phyloP scores from a whole-genome alignment of 176 grass and related monocot species.

The Hsuehochloa calcarea region DNA sequence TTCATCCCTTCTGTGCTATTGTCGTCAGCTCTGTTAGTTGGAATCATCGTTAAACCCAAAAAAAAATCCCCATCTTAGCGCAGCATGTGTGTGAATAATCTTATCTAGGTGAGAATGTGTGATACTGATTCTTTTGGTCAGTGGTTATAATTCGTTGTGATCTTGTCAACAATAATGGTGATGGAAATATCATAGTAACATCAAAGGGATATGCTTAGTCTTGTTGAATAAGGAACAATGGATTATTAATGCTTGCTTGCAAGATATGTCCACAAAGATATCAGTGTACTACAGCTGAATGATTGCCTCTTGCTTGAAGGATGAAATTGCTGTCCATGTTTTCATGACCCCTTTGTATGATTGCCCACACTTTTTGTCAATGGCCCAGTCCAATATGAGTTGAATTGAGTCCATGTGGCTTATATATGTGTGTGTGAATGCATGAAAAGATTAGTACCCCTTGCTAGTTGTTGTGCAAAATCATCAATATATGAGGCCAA shows the following conservation, averaged over 20 bases:
- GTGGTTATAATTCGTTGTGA: background rate
- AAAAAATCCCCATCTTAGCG: background rate
- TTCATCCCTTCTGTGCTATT: too few relatives aligned
- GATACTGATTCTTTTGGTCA: background rate
- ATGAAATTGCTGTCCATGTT: constrained; percentile 41
- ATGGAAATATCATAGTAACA: background rate
- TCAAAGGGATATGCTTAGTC: background rate
- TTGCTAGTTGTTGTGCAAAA: too few relatives aligned
- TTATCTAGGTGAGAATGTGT: background rate
- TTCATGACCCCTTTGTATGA: constrained; percentile 35
- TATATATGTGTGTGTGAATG: too few relatives aligned
- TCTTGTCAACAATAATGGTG: background rate
- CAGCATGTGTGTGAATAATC: background rate
- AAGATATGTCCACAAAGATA: constrained; percentile 31
- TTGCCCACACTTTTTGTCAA: constrained; percentile 20
- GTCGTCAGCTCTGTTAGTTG: too few relatives aligned
- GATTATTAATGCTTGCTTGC: constrained; percentile 34
- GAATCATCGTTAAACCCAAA: too few relatives aligned
- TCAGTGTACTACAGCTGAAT: constrained; percentile 16
- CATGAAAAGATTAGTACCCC: too few relatives aligned
- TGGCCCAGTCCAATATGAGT: too few relatives aligned
- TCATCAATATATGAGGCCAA: too few relatives aligned
- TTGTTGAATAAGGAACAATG: background rate
- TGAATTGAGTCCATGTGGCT: too few relatives aligned
- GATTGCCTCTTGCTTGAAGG: constrained; percentile 41